phyloP scores from a whole-genome alignment of 208 protist species.

The Trypanosoma brucei region DNA sequence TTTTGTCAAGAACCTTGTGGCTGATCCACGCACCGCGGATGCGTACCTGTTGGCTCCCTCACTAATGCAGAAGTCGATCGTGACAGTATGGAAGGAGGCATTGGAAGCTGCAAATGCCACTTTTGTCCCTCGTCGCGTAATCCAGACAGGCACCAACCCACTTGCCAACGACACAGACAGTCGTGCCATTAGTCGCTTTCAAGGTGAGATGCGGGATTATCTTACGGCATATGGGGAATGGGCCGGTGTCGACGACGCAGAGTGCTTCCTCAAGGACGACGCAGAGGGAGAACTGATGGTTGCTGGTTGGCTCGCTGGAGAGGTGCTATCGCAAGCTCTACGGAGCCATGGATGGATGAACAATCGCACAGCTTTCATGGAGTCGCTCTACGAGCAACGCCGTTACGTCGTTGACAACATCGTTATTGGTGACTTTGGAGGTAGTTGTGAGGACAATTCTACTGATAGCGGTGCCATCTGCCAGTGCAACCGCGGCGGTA shows the following conservation, averaged over 20 bases:
- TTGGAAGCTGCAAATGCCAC: not conserved
- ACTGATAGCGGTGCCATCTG: slow-evolving; percentile 3
- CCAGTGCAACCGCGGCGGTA: slow-evolving; percentile 16
- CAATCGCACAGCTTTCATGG: slow-evolving; percentile 3
- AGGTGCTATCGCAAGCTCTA: slow-evolving; percentile 24
- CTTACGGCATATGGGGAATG: not conserved
- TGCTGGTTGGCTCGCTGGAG: slow-evolving; percentile 37
- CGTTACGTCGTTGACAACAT: slow-evolving; percentile 20
- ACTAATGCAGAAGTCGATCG: not conserved
- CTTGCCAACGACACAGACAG: slow-evolving; percentile 27
- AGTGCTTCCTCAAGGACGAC: slow-evolving; percentile 19
- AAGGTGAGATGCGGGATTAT: slow-evolving; percentile 13
- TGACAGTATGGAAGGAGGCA: not conserved
- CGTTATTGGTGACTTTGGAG: slow-evolving; percentile 25
- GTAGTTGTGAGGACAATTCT: not conserved
- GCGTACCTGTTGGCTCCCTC: not conserved
- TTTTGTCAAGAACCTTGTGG: not conserved
- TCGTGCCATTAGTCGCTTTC: slow-evolving; percentile 30
- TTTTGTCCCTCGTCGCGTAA: slow-evolving; percentile 8
- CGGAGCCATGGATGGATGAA: slow-evolving; percentile 8
- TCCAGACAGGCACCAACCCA: slow-evolving; percentile 1
- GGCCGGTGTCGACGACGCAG: not conserved
- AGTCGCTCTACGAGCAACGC: slow-evolving; percentile 22
- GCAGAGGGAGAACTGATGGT: slow-evolving; percentile 32
- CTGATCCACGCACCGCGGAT: not conserved